A percentile compares a stretch with the other conserved stretches of the same genome.
Evolutionary conservation across 2,329 filamentous ascomycete species (phyloP).

Genomic region (Xylaria sp.): DNA sequence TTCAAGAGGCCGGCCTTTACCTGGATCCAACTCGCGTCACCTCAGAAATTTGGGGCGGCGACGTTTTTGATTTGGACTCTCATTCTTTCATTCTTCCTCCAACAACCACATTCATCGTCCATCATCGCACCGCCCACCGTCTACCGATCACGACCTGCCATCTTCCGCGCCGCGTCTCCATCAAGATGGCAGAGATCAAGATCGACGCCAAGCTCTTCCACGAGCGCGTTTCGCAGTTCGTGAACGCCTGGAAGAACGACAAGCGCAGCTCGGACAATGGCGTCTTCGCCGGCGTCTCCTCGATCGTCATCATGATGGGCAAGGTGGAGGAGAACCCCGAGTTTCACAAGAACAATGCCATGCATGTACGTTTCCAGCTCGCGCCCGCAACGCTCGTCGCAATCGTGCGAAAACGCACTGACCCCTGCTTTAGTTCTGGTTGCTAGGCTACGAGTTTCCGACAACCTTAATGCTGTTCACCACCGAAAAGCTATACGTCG

Average conservation of each 20-base stretch:
- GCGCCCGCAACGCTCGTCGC: not conserved
- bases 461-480: slow-evolving; percentile 95
- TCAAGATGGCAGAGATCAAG: slow-evolving; percentile 82
- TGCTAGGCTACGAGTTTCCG: slow-evolving; percentile 97
- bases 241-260: slow-evolving; percentile 95
- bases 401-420: slow-evolving; percentile 17
- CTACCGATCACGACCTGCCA: slow-evolving; percentile 42
- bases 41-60: slow-evolving; percentile 41
- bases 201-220: slow-evolving; percentile 96
- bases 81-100: slow-evolving; percentile 45
- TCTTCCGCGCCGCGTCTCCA: slow-evolving; percentile 47
- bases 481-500: slow-evolving; percentile 85
- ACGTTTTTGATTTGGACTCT: slow-evolving; percentile 31
- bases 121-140: not conserved
- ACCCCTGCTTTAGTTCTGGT: slow-evolving; percentile 79
- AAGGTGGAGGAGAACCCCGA: slow-evolving; percentile 89
- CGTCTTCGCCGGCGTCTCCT: slow-evolving; percentile 85
- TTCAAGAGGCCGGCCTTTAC: slow-evolving; percentile 21
- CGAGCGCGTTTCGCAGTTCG: slow-evolving; percentile 87
- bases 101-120: slow-evolving; percentile 24
- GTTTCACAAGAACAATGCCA: slow-evolving; percentile 95
- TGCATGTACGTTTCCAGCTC: slow-evolving; percentile 75
- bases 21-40: slow-evolving; percentile 41
- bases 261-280: slow-evolving; percentile 82
- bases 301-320: slow-evolving; percentile 91